Evolutionary conservation across 768 basidiomycete genomes (phyloP).

Genomic region (Hysterangium stoloniferum): DNA sequence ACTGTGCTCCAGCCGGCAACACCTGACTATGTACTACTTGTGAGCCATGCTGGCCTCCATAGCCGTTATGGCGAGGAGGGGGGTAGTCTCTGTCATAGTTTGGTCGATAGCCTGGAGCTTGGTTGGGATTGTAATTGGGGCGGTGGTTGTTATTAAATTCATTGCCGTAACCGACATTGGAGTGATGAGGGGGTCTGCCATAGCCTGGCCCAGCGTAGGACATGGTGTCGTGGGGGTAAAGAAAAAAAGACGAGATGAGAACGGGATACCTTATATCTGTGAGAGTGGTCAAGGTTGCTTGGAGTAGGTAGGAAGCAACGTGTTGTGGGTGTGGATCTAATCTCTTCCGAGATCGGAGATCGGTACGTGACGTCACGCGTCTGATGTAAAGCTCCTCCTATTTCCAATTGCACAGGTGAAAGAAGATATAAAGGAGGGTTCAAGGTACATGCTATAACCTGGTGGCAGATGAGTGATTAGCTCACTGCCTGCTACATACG

Average conservation of each 20-base stretch:
- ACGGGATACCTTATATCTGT: background rate
- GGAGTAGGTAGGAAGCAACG: no score
- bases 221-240: background rate
- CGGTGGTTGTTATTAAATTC: no score
- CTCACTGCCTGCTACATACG: background rate
- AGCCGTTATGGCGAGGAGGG: constrained; percentile 1
- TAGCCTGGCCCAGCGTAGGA: constrained; percentile 3
- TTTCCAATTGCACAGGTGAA: no score
- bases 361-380: constrained; percentile 5
- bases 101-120: background rate
- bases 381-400: no score
- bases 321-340: background rate
- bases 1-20: background rate
- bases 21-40: background rate
- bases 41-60: background rate
- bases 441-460: no score
- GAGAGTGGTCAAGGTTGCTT: constrained; percentile 6
- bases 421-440: no score
- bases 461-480: background rate
- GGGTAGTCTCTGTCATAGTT: background rate
- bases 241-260: background rate
- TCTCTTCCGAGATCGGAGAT: background rate
- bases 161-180: constrained; percentile 6
- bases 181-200: constrained; percentile 1
- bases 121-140: background rate